Base-by-base conservation (phyloP, 2,329 filamentous ascomycete species). In the Epichloe festucae region DNA sequence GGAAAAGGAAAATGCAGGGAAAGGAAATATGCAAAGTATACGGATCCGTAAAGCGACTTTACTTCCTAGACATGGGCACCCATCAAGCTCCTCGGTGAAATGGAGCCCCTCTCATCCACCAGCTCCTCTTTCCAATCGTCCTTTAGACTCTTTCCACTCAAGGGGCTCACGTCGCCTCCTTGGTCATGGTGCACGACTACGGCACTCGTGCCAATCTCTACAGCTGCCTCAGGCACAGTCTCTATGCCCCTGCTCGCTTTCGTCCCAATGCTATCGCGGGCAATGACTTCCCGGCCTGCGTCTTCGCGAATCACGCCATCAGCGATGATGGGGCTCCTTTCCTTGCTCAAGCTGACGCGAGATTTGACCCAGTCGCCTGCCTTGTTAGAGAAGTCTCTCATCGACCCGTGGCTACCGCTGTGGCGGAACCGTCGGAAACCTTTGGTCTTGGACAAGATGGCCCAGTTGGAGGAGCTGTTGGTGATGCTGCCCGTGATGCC, bases 291-390 rank as follows among this genome's bases (percentile, higher is more conserved):
- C 44, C 47, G 47, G 31, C 43, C 47, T 19, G 36, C 21, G 12
- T 46, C 31, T 49, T 52, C 47, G 15, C 38, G 17, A 8, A 38
- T 12, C 7, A n/a, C 34, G 27, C 44, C 49, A 36, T 44, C 47
- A 2, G 48, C 41, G 4, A 48, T 40, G 27, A 50, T 36, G 14
- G 53, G 47, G 46, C 51, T 55, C 45, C 50, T 53, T 39, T 55
- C 53, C 23, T 51, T 55, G 49, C 48, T 55, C 8, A 52, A 40
- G 21, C 50, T 54, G 15, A 58, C 57, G 46, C 58, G 62, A n/a
- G 56, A 54, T 14, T 60, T 58, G 27, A 60, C 58, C 63, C 65
- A 65, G 21, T 56, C 58, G n/a, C 59, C 50, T 0, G 61, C 56
- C 48, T 58, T 62, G 49, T 58, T 49, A 48, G 58, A 58, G 1